Evolutionary conservation across 2,329 filamentous ascomycete species (phyloP).

Genomic region (Xylaria sp.): DNA sequence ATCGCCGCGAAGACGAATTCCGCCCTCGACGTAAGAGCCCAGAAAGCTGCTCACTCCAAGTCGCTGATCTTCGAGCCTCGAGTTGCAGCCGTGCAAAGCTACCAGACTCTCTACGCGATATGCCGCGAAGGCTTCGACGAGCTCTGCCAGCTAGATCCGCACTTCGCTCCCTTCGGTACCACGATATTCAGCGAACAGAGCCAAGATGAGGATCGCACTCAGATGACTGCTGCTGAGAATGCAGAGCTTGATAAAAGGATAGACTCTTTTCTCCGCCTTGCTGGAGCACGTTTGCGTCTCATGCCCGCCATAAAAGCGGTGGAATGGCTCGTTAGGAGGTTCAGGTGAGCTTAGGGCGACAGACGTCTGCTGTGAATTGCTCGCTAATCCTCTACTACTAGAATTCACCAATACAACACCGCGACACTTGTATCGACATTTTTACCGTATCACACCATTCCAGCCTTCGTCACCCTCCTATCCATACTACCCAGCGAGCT

Average conservation of each 20-base stretch:
- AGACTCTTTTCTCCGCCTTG: constrained; percentile 84
- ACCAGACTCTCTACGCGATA: constrained; percentile 86
- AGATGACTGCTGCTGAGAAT: constrained; percentile 86
- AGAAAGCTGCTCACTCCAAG: constrained; percentile 91
- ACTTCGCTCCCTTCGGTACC: constrained; percentile 78
- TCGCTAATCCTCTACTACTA: constrained; percentile 53
- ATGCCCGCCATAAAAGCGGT: constrained; percentile 90
- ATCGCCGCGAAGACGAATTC: constrained; percentile 91
- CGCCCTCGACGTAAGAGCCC: constrained; percentile 90
- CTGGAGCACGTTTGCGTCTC: constrained; percentile 79
- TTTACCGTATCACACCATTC: constrained; percentile 89
- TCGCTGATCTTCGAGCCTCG: constrained; percentile 93
- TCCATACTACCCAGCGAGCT: constrained; percentile 85
- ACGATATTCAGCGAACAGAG: constrained; percentile 95
- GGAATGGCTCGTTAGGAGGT: constrained; percentile 94
- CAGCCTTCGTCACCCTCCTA: constrained; percentile 85
- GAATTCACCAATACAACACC: constrained; percentile 93
- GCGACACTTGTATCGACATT: constrained; percentile 82
- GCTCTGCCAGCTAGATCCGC: constrained; percentile 84
- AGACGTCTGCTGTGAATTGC: background rate
- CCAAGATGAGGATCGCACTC: constrained; percentile 84
- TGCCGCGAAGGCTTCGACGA: constrained; percentile 93
- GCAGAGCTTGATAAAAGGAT: constrained; percentile 80
- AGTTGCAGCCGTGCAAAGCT: constrained; percentile 87
- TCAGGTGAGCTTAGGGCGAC: constrained; percentile 69